Evolutionary conservation across 768 basidiomycete species (phyloP), one percentile per base, ranked within the genome.

Genomic region (Boletus barrowsii): DNA sequence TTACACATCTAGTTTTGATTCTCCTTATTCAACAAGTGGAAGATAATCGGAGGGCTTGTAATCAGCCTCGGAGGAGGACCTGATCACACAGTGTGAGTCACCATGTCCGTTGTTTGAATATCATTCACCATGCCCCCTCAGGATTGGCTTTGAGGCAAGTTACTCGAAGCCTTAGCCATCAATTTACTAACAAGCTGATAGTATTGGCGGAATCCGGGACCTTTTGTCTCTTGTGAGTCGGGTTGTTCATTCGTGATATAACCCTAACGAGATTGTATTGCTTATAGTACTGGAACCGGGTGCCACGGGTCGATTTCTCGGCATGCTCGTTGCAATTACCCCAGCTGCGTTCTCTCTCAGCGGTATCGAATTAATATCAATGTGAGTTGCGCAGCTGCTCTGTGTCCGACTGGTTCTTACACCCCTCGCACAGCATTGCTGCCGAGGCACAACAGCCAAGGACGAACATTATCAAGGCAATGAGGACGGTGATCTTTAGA

Each of bases 381-480:
- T 88, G 84, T 83, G 58, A 55, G 77, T 64, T 29, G 8, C 43
- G 48, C n/a, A 69, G 20, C 2, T 67, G 35, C 8, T 13, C 63
- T 63, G 47, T 66, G 39, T 24, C 14, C 17, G 29, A 36, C 43
- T 53, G 42, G 26, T 30, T 47, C 46, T 66, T 42, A 47, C 54
- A 17, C 57, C 18, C 22, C 17, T 3, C 37, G 53, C 57, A 43
- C 49, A 86, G 86, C 51, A 82, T 87, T 26, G 88, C 88, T 15
- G 87, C 85, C 0, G 91, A 93, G 69, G 86, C 87, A 0, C 75
- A 83, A 64, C 88, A 79, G 63, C 91, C 92, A 7, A 82, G 89
- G 37, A 83, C 85, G 29, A 90, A 89, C 63, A 88, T 94, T 58
- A 75, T 82, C 24, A 88, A 83, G 64, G 89, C 90, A 24, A 83